Evolutionary conservation across 768 basidiomycete species (phyloP).

Genomic region (Roridomyces roridus): DNA sequence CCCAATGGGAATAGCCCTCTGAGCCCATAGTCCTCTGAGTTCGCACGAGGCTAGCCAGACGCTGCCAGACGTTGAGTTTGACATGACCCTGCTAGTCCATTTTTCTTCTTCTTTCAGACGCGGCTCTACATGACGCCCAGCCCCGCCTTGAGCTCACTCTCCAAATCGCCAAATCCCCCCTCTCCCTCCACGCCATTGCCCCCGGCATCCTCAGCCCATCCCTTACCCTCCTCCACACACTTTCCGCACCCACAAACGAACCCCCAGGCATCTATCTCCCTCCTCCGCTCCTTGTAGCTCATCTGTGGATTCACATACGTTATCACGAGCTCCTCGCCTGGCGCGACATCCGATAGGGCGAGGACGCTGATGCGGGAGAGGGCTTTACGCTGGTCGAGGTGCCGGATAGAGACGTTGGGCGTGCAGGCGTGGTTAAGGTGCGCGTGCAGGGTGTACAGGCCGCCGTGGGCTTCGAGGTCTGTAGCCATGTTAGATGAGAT

Average conservation of each 20-base stretch:
- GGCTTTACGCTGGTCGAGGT: slow-evolving; percentile 70
- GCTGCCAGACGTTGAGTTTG: too few relatives aligned
- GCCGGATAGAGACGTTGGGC: slow-evolving; percentile 82
- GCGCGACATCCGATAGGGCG: slow-evolving; percentile 66
- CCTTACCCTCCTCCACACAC: slow-evolving; percentile 66
- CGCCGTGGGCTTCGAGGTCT: slow-evolving; percentile 89
- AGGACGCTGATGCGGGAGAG: slow-evolving; percentile 78
- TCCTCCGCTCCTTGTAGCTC: slow-evolving; percentile 52
- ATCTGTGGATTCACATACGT: slow-evolving; percentile 80
- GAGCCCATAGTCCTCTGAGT: too few relatives aligned
- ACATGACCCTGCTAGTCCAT: too few relatives aligned
- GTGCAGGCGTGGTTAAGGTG: slow-evolving; percentile 87
- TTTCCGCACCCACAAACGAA: slow-evolving; percentile 77
- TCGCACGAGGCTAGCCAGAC: too few relatives aligned
- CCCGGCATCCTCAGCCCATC: too few relatives aligned
- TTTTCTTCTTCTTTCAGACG: too few relatives aligned
- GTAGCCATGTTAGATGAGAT: background rate
- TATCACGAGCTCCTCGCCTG: slow-evolving; percentile 78
- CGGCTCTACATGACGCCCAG: slow-evolving; percentile 24
- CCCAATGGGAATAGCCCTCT: too few relatives aligned
- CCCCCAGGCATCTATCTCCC: slow-evolving; percentile 72
- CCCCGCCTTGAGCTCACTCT: slow-evolving; percentile 28
- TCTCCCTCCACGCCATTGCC: slow-evolving; percentile 20
- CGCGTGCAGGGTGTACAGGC: slow-evolving; percentile 84
- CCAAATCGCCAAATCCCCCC: slow-evolving; percentile 24